Conservation (phyloP, 2,329 filamentous ascomycete species). For the Ceratocystiopsis brevicomis region DNA sequence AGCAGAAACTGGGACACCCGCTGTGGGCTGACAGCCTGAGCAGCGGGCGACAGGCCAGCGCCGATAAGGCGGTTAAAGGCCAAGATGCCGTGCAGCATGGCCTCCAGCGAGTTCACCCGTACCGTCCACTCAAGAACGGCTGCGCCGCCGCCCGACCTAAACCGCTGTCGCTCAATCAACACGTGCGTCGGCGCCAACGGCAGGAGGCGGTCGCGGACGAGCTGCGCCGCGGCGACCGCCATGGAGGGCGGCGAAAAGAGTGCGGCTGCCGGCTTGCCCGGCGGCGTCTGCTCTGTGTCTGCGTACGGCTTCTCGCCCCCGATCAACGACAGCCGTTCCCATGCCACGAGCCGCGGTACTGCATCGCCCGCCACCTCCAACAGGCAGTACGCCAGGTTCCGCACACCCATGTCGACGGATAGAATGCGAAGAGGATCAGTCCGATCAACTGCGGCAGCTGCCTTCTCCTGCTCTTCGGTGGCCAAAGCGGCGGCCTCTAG, state of each 20-base stretch:
- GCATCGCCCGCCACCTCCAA: constrained; percentile 15
- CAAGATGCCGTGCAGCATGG: constrained; percentile 58
- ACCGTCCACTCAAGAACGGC: constrained; percentile 68
- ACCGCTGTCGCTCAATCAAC: constrained; percentile 45
- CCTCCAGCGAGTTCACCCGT: constrained; percentile 63
- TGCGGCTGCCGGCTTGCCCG: neutral
- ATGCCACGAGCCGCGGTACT: constrained; percentile 10
- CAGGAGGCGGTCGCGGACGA: constrained; percentile 20
- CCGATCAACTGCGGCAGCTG: neutral
- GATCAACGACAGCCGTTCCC: constrained; percentile 12
- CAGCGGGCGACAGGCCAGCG: constrained; percentile 7
- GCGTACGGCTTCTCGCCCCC: neutral
- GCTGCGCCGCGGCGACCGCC: constrained; percentile 15
- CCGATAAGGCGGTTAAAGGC: constrained; percentile 15
- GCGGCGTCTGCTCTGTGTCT: neutral
- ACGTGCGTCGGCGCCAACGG: constrained; percentile 44
- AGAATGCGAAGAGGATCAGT: constrained; percentile 31
- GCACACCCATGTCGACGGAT: constrained; percentile 72
- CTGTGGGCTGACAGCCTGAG: constrained; percentile 31
- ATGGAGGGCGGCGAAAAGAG: constrained; percentile 18
- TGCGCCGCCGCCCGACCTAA: constrained; percentile 41
- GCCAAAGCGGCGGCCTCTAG: constrained; percentile 25
- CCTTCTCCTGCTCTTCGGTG: neutral
- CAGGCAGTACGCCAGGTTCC: constrained; percentile 59
- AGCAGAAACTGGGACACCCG: constrained; percentile 34